Conservation (phyloP, 2,329 filamentous ascomycete genomes). For the Botrytis sinoallii region DNA sequence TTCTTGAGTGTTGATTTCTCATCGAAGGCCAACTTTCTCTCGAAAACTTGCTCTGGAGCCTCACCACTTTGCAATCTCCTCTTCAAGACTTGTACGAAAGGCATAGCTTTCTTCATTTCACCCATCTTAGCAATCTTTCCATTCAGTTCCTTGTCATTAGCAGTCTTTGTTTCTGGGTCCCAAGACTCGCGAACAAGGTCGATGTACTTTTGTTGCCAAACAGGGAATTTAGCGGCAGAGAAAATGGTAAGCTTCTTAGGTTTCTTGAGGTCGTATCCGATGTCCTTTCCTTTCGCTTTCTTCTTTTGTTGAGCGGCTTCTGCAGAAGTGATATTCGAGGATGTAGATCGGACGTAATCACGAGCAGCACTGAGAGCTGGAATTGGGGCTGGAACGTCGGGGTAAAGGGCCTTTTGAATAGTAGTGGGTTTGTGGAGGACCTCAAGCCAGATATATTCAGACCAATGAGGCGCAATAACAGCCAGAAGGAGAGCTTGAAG, state of each 20-base stretch:
- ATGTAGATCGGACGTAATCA: slow-evolving; percentile 72
- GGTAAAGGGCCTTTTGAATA: slow-evolving; percentile 78
- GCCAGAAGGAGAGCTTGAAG: slow-evolving; percentile 79
- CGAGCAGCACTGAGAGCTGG: slow-evolving; percentile 71
- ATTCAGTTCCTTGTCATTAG: slow-evolving; percentile 79
- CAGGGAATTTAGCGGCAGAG: slow-evolving; percentile 74
- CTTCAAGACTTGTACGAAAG: slow-evolving; percentile 87
- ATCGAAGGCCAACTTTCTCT: slow-evolving; percentile 82
- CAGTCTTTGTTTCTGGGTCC: slow-evolving; percentile 55
- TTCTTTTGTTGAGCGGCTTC: slow-evolving; percentile 83
- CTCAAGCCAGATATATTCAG: slow-evolving; percentile 92
- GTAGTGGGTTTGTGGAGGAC: slow-evolving; percentile 73
- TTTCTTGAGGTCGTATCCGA: slow-evolving; percentile 82
- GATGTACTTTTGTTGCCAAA: slow-evolving; percentile 90
- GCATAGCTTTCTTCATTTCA: slow-evolving; percentile 98
- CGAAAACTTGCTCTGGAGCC: slow-evolving; percentile 65
- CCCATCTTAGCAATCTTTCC: slow-evolving; percentile 76
- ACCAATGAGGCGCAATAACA: slow-evolving; percentile 88
- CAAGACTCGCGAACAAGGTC: slow-evolving; percentile 73
- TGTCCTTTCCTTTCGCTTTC: slow-evolving; percentile 87
- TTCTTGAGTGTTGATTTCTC: slow-evolving; percentile 72
- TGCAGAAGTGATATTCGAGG: slow-evolving; percentile 79
- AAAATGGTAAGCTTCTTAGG: slow-evolving; percentile 90
- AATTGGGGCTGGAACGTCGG: slow-evolving; percentile 63
- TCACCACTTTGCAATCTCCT: slow-evolving; percentile 73